Conservation (phyloP, 352 stramenopile genomes). For the Phytophthora aleatoria region DNA sequence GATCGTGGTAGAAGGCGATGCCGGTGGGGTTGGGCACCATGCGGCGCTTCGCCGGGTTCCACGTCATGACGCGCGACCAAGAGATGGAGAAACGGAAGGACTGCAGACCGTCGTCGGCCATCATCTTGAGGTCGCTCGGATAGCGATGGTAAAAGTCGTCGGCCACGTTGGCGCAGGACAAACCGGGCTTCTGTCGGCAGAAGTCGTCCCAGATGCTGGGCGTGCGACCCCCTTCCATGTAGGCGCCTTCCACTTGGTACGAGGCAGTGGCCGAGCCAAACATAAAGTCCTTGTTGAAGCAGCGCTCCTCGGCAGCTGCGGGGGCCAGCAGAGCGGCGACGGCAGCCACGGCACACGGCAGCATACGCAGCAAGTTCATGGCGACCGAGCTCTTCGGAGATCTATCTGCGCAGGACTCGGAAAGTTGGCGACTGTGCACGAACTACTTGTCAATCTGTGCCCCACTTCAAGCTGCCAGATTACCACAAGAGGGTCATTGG, state of each 20-base stretch:
- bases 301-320: conserved; percentile 1
- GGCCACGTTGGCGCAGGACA: conserved; percentile 1
- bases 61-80: conserved; percentile 3
- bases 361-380: conserved; percentile 1
- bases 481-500: not conserved
- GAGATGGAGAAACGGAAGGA: conserved; percentile 2
- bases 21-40: not conserved
- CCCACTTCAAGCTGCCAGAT: not conserved
- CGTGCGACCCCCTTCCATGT: not conserved
- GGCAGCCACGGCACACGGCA: not conserved
- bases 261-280: conserved; percentile 1
- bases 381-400: not conserved
- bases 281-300: conserved; percentile 1
- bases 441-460: too few relatives aligned
- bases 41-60: conserved; percentile 1
- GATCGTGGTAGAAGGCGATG: conserved; percentile 2
- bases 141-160: conserved; percentile 3
- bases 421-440: not conserved
- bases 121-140: conserved; percentile 2
- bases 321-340: not conserved
- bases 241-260: conserved; percentile 2
- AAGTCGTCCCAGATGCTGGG: conserved; percentile 2
- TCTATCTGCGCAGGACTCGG: not conserved
- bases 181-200: not conserved
- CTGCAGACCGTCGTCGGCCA: conserved; percentile 3